phyloP scores from a whole-genome alignment of 768 basidiomycete genomes.

The Kwoniella dendrophila region DNA sequence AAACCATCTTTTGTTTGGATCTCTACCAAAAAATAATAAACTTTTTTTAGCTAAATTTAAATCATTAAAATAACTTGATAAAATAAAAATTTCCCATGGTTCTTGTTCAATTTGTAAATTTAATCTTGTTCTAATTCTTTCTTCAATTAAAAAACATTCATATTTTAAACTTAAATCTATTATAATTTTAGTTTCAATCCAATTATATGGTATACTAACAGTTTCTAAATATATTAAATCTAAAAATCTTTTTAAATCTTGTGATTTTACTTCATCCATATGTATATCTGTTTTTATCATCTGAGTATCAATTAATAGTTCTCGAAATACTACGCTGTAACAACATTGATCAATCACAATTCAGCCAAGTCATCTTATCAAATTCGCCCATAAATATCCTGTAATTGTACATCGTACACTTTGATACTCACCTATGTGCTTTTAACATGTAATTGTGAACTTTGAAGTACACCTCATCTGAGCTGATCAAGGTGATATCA shows the following conservation, averaged over 20 bases:
- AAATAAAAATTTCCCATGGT: constrained; percentile 7
- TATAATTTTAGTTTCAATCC: neutral
- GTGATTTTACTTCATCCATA: neutral
- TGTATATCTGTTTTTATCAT: neutral
- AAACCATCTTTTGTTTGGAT: constrained; percentile 1
- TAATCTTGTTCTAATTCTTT: neutral
- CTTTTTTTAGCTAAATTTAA: constrained; percentile 1
- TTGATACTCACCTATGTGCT: constrained; percentile 14
- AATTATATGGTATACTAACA: neutral
- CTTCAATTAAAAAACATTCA: neutral
- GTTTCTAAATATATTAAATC: neutral
- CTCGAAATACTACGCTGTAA: constrained; percentile 1
- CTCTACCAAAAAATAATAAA: neutral
- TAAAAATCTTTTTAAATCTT: neutral
- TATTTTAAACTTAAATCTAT: neutral
- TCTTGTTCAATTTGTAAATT: neutral
- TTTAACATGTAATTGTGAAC: constrained; percentile 18
- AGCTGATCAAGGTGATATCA: constrained; percentile 14
- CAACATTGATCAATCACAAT: too few relatives aligned
- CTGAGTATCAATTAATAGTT: neutral
- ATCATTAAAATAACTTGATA: constrained; percentile 1
- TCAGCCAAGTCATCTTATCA: too few relatives aligned
- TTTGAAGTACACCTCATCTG: constrained; percentile 2
- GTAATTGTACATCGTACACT: too few relatives aligned
- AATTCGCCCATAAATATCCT: too few relatives aligned